Evolutionary conservation across 2,329 filamentous ascomycete species (phyloP).

Genomic region (Diaporthe eres): DNA sequence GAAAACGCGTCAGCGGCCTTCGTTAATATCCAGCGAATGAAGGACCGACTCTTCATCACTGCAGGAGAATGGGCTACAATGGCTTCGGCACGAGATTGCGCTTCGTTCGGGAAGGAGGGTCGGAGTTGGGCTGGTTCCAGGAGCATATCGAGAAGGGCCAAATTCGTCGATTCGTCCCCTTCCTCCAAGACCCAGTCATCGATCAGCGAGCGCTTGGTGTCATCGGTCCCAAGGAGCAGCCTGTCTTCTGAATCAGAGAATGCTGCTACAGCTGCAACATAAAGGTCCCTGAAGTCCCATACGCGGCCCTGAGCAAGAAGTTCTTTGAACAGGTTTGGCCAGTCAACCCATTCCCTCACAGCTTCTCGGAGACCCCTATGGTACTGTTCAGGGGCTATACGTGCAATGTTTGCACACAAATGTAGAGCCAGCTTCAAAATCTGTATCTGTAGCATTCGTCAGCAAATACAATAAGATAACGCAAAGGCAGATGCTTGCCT

Average conservation of each 20-base stretch:
- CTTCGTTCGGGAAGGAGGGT: neutral
- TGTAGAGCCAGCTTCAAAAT: neutral
- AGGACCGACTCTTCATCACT: slow-evolving; percentile 8
- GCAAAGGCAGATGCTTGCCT: neutral
- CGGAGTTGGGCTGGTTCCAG: neutral
- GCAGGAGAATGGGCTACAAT: neutral
- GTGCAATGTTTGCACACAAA: neutral
- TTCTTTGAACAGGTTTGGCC: neutral
- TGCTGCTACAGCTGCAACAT: neutral
- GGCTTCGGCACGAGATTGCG: neutral
- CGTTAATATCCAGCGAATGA: slow-evolving; percentile 10
- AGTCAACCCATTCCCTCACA: neutral
- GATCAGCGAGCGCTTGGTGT: neutral
- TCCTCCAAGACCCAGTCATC: neutral
- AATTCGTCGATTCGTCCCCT: slow-evolving; percentile 2
- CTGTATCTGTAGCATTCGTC: neutral
- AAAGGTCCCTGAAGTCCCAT: slow-evolving; percentile 16
- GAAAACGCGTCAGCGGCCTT: neutral
- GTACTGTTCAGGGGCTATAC: neutral
- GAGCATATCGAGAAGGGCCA: neutral
- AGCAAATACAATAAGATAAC: neutral
- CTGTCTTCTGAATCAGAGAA: neutral
- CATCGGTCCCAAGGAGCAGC: neutral
- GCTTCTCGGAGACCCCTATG: neutral
- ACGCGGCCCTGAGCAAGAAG: slow-evolving; percentile 4